phyloP scores from a whole-genome alignment of 2,329 filamentous ascomycete genomes.

The Stromatinia cepivora region DNA sequence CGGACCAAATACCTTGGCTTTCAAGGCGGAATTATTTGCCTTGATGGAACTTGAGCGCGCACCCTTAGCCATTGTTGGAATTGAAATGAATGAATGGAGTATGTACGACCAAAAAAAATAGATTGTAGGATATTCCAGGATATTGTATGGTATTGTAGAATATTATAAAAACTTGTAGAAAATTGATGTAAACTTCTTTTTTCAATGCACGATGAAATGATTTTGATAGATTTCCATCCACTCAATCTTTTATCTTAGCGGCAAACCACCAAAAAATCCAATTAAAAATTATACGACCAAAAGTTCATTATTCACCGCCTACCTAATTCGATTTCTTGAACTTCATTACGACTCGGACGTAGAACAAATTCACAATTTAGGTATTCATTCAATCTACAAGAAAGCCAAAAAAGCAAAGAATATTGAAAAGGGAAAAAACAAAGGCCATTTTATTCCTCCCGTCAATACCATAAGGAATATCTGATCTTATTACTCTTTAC shows the following conservation, averaged over 20 bases:
- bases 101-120: background rate
- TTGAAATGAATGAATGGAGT: background rate
- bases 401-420: constrained; percentile 3
- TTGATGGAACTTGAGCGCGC: constrained; percentile 77
- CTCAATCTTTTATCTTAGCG: constrained; percentile 24
- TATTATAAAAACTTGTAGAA: background rate
- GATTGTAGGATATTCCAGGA: background rate
- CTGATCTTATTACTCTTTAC: background rate
- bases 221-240: constrained; percentile 5
- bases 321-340: background rate
- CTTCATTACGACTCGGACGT: background rate
- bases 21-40: constrained; percentile 78
- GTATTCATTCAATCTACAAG: background rate
- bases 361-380: constrained; percentile 7
- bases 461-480: background rate
- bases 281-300: background rate
- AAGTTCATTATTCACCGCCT: background rate
- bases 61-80: constrained; percentile 77
- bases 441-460: background rate
- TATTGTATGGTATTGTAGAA: background rate
- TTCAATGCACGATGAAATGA: background rate
- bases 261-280: background rate
- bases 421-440: background rate
- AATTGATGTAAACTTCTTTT: background rate
- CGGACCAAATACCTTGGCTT: constrained; percentile 80